Percentiles rank a stretch among this genome's conserved stretches.
Conservation (phyloP, 306 rosid species). For the Prunus campanulata region DNA sequence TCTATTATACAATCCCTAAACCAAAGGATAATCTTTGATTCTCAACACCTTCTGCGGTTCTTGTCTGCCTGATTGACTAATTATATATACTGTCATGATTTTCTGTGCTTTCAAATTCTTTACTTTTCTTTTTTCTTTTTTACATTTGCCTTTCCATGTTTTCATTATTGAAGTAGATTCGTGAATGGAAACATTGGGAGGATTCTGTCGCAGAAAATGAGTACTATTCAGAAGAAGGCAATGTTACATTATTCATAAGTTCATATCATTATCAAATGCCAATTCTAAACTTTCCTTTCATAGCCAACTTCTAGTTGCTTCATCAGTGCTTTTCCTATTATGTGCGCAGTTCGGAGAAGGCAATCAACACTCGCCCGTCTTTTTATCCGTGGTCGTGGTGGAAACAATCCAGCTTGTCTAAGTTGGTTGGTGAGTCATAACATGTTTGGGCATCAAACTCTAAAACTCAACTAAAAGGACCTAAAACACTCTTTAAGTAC, state of each 20-base stretch:
- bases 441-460: not conserved
- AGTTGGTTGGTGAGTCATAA: slow-evolving; percentile 26
- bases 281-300: too few species aligned
- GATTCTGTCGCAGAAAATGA: slow-evolving; percentile 21
- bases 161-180: slow-evolving; percentile 16
- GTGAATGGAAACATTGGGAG: slow-evolving; percentile 37
- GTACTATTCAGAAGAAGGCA: slow-evolving; percentile 16
- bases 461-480: too few species aligned
- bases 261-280: not conserved
- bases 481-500: not conserved
- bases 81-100: not conserved
- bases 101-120: not conserved
- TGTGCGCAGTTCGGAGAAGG: slow-evolving; percentile 8
- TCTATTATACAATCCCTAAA: too few species aligned
- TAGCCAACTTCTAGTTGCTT: not conserved
- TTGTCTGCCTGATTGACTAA: not conserved
- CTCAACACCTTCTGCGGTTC: not conserved
- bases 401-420: slow-evolving; percentile 13
- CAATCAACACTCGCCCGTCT: slow-evolving; percentile 20
- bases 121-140: not conserved
- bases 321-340: too few species aligned
- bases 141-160: not conserved
- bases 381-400: slow-evolving; percentile 24
- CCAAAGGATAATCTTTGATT: too few species aligned
- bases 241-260: not conserved